Conservation (phyloP, 805 yeast genomes). For the Saturnispora besseyi region DNA sequence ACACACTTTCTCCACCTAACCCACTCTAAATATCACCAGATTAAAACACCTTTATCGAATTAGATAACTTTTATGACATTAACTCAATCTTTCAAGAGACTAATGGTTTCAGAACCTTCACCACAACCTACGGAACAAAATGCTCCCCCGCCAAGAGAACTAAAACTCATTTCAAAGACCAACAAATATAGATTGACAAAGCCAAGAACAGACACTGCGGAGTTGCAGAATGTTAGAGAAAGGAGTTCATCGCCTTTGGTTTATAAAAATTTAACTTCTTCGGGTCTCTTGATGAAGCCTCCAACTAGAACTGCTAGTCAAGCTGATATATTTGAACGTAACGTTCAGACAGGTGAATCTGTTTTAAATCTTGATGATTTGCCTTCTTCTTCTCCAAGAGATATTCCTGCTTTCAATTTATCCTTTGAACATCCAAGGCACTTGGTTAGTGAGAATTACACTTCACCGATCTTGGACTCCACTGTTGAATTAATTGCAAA, state of each 20-base stretch:
- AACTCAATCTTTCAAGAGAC: neutral
- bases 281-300: neutral
- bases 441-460: slow-evolving; percentile 50
- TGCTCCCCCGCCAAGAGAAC: neutral
- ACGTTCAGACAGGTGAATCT: slow-evolving; percentile 6
- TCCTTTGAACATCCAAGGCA: slow-evolving; percentile 13
- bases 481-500: slow-evolving; percentile 57
- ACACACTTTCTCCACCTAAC: neutral
- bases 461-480: slow-evolving; percentile 79
- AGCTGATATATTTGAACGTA: slow-evolving; percentile 13
- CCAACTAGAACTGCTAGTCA: slow-evolving; percentile 4
- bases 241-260: neutral
- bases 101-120: neutral
- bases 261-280: neutral
- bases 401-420: neutral
- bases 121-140: neutral
- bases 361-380: neutral
- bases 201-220: neutral
- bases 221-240: neutral
- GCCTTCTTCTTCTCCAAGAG: neutral
- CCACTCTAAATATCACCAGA: neutral
- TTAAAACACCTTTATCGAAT: neutral
- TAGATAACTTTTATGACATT: neutral
- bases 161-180: neutral
- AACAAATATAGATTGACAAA: neutral